Base-by-base conservation (phyloP, 1,284 basidiomycete genomes). In the Kalmanozyma brasiliensis region DNA sequence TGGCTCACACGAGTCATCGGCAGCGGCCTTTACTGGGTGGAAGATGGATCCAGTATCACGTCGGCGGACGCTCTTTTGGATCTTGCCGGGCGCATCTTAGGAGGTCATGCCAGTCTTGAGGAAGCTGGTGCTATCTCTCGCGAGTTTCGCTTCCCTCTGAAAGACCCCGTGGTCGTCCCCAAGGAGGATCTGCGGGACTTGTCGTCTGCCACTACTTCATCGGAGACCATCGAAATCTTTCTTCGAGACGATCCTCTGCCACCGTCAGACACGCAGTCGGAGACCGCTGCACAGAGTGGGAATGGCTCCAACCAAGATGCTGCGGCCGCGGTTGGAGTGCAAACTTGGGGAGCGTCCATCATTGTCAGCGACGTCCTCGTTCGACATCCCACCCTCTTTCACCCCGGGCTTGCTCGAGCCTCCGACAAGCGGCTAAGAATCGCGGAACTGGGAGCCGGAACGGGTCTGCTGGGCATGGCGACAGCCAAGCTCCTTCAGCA, bases 1-100 rank as follows among this genome's bases (percentile, higher is more conserved):
- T 73, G 70, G 70, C 48, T 73, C 20, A 73, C 70, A 4, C 49
- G 61, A 10, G n/a, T 73, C 35, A 70, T 73, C 35, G 65, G 56
- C 16, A 69, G 52, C 37, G 58, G 66, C 1, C 53, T 65, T 9
- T 49, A 51, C 38, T 73, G 70, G 66, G 7, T 73, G 4, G 49
- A 69, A 16, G 52, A 56, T 17, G 57, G 53, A 10, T 20, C 29
- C 2, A 46, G 34, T 0, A 16, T 29, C 14, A 43, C 44, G 8
- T 37, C 45, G 1, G 38, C 57, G 9, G 70, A 73, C 11, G 30
- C 40, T 8, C 47, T 73, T 3, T n/a, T 73, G 6, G 70, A 73
- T 24, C 43, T 69, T 2, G 70, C 70, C 17, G 70, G 66, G 4
- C 53, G 67, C 16, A 53, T 73, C 2, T 40, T 73, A 1, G 70